These are phyloP conservation scores for Chaetomium strumarium DNA, from an alignment of 2,329 filamentous ascomycete genomes.

Conservation along the genomic window DNA sequence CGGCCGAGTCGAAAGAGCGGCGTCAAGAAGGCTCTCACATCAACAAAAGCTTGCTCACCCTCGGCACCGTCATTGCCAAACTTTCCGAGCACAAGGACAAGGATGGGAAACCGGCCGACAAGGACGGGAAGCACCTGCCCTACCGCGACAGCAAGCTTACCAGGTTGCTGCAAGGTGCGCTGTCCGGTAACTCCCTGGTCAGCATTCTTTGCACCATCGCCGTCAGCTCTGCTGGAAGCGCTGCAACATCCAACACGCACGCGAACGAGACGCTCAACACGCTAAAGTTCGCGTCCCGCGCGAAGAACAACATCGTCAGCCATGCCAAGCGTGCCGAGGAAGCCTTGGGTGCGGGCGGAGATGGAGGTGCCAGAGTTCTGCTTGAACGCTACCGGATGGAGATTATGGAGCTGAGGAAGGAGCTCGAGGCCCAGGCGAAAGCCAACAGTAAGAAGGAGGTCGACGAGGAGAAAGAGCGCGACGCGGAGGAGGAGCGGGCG, in stretches of 20 bases:
- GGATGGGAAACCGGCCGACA: constrained; percentile 64
- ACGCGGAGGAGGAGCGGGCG: constrained; percentile 65
- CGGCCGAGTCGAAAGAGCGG: constrained; percentile 90
- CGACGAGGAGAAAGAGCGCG: constrained; percentile 57
- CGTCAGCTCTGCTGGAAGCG: constrained; percentile 69
- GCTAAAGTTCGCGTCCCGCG: constrained; percentile 90
- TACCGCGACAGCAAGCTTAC: constrained; percentile 98
- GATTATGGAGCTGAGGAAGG: constrained; percentile 72
- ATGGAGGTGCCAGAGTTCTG: constrained; percentile 79
- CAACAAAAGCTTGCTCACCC: constrained; percentile 92
- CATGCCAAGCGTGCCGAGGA: constrained; percentile 95
- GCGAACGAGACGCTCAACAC: constrained; percentile 90
- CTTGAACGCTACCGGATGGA: constrained; percentile 92
- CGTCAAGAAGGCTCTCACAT: constrained; percentile 94
- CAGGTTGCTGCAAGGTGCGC: constrained; percentile 79
- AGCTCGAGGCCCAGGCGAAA: constrained; percentile 79
- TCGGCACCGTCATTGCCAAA: constrained; percentile 90
- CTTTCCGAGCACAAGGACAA: constrained; percentile 88
- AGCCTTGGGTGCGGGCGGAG: constrained; percentile 71
- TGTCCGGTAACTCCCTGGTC: constrained; percentile 89
- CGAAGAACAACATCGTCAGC: constrained; percentile 96
- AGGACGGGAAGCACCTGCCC: constrained; percentile 86
- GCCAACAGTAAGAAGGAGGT: constrained; percentile 55
- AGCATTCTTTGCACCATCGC: constrained; percentile 97
- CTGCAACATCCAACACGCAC: constrained; percentile 66